Base-by-base conservation (phyloP, 768 basidiomycete genomes). In the Strobilomyces echinocephalus region DNA sequence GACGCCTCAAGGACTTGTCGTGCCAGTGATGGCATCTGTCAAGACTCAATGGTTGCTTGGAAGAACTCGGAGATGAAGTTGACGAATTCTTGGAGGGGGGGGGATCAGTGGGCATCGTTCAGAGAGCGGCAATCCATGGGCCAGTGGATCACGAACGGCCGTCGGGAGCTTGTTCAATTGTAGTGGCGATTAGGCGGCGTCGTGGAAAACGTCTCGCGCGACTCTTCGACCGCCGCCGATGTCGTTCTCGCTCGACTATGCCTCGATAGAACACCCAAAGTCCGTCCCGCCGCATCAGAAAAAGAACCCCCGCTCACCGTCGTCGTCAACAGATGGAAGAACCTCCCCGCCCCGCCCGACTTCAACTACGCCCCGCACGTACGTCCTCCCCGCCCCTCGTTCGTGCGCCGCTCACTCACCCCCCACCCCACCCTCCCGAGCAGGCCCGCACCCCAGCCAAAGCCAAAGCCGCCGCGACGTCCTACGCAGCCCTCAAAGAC, bases 401-500 rank as follows among this genome's bases (percentile, higher is more conserved):
- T 16, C 10, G 24, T 24, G 24, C 24, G 24, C 24, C 24, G 24
- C 28, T 55, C 1, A 26, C 12, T 15, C 3, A 11, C 43, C 30
- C n/a, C 36, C 49, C 64, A n/a, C n/a, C n/a, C n/a, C n/a, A n/a
- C n/a, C n/a, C n/a, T n/a, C n/a, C n/a, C n/a, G n/a, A n/a, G n/a
- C n/a, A 87, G 82, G 69, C 78, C 26, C 79, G 36, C 56, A 69
- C 54, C 45, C 64, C 62, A 69, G 81, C 67, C 59, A 72, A 24
- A 58, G 53, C 63, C 42, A 52, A 70, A 0, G 53, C 73, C 0
- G 60, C 69, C 0, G 61, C 76, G 0, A 70, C 79, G 6, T 81
- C 82, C 4, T 84, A 89, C 60, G 80, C 86, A 57, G 68, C 72
- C 21, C 74, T 93, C 55, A 91, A 91, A 66, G 81, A 81, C 58